Conservation (phyloP, 805 yeast genomes). For the Kazachstania kunashirensis region DNA sequence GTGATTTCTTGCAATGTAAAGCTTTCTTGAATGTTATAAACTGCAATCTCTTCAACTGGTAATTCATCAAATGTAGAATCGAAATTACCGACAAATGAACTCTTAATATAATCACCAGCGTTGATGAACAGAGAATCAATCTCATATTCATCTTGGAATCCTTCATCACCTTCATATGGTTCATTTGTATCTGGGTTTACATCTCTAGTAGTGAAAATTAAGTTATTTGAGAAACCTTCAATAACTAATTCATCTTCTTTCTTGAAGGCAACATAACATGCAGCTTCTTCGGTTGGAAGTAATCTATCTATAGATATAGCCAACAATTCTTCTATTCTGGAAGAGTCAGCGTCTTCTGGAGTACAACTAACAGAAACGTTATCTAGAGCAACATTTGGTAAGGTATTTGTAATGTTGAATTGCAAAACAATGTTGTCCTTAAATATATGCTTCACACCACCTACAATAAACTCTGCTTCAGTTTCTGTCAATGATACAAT, state of each 20-base stretch:
- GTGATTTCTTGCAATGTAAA: constrained; percentile 48
- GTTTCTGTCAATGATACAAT: constrained; percentile 69
- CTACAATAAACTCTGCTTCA: constrained; percentile 88
- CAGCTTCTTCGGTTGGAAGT: constrained; percentile 59
- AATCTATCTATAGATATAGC: constrained; percentile 65
- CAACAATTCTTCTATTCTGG: constrained; percentile 51
- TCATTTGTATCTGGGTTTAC: constrained; percentile 62
- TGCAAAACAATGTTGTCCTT: constrained; percentile 66
- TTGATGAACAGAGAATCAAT: constrained; percentile 64
- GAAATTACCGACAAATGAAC: constrained; percentile 71
- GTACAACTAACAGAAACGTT: constrained; percentile 64
- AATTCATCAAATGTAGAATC: constrained; percentile 66
- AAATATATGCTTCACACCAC: constrained; percentile 75
- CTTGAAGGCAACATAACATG: constrained; percentile 66
- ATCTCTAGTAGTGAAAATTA: constrained; percentile 72
- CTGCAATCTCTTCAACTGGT: constrained; percentile 49
- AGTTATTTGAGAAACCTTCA: constrained; percentile 50
- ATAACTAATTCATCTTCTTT: constrained; percentile 41
- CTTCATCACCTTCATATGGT: constrained; percentile 62
- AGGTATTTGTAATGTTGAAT: constrained; percentile 76
- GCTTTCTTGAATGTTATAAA: constrained; percentile 50
- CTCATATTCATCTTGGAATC: constrained; percentile 88
- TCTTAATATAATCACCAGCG: constrained; percentile 74
- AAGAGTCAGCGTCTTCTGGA: constrained; percentile 45
- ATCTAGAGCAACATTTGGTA: constrained; percentile 65